Evolutionary conservation across 2,329 filamentous ascomycete genomes (phyloP).

Genomic region (Cladosporium sp.): DNA sequence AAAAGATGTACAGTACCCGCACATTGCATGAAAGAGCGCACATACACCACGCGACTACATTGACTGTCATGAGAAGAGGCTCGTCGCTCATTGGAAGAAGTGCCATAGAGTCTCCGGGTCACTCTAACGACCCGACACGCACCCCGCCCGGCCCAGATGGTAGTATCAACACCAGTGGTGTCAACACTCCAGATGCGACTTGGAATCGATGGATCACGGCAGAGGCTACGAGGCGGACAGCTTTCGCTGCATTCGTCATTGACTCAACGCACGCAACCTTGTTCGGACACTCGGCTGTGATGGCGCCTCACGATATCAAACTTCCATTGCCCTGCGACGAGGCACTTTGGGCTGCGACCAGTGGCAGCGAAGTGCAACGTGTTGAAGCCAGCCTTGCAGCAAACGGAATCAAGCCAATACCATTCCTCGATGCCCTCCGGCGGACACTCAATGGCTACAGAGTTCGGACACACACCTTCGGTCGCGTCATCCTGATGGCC

Average conservation of each 20-base stretch:
- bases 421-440: constrained; percentile 89
- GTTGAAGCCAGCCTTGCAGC: constrained; percentile 78
- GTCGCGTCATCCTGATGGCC: constrained; percentile 89
- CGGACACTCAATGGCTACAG: constrained; percentile 80
- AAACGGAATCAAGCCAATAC: constrained; percentile 79
- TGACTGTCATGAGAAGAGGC: constrained; percentile 92
- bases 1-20: constrained; percentile 96
- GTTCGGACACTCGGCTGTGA: constrained; percentile 95
- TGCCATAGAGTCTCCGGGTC: constrained; percentile 76
- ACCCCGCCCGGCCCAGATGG: constrained; percentile 49
- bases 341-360: constrained; percentile 85
- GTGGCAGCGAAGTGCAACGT: constrained; percentile 79
- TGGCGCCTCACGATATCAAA: constrained; percentile 95
- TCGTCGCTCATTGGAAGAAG: constrained; percentile 86
- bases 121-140: constrained; percentile 53
- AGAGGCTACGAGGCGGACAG: constrained; percentile 83
- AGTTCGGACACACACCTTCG: constrained; percentile 90
- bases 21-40: constrained; percentile 91
- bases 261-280: constrained; percentile 97
- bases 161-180: constrained; percentile 45
- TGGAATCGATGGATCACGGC: constrained; percentile 97
- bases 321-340: constrained; percentile 91
- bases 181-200: constrained; percentile 77
- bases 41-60: constrained; percentile 92
- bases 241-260: constrained; percentile 91